A percentile compares a stretch with the other conserved stretches of the same genome.
phyloP scores from a whole-genome alignment of 208 protist genomes.

The Leishmania major region DNA sequence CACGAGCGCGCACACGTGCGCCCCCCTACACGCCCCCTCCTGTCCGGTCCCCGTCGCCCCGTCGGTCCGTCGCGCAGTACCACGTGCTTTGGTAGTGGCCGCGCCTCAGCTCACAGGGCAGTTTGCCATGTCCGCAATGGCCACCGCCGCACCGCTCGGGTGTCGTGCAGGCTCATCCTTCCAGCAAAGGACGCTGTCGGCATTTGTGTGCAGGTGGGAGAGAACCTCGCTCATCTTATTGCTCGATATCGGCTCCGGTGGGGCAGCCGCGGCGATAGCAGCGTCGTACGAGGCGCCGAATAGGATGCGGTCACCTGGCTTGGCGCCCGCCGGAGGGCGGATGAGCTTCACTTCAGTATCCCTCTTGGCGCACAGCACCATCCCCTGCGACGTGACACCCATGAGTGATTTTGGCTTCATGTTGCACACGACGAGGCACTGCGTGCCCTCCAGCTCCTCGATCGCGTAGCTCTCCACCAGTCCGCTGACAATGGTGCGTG shows the following conservation, averaged over 20 bases:
- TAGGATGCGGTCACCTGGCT: slow-evolving; percentile 70
- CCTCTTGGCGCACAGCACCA: slow-evolving; percentile 92
- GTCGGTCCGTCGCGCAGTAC: background rate
- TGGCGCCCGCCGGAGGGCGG: slow-evolving; percentile 55
- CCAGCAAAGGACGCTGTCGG: slow-evolving; percentile 64
- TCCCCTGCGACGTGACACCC: slow-evolving; percentile 90
- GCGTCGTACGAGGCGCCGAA: slow-evolving; percentile 50
- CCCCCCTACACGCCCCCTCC: background rate
- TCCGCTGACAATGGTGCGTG: slow-evolving; percentile 91
- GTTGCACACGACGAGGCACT: slow-evolving; percentile 92
- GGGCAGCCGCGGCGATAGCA: slow-evolving; percentile 6
- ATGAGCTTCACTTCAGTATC: slow-evolving; percentile 59
- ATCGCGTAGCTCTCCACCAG: slow-evolving; percentile 80
- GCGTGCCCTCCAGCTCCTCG: slow-evolving; percentile 74
- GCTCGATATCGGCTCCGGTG: slow-evolving; percentile 38
- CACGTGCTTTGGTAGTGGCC: background rate
- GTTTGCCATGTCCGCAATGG: slow-evolving; percentile 28
- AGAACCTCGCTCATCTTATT: slow-evolving; percentile 72
- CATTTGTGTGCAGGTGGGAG: slow-evolving; percentile 60
- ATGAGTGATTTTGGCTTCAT: slow-evolving; percentile 92
- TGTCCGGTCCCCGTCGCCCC: background rate
- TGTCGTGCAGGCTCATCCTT: slow-evolving; percentile 50
- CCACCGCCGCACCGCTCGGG: slow-evolving; percentile 24
- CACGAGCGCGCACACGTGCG: background rate
- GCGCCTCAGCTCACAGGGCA: slow-evolving; percentile 14